Evolutionary conservation across 1,284 basidiomycete genomes (phyloP), one percentile per base, ranked within the genome.

Genomic region (Ceratobasidium sp.): DNA sequence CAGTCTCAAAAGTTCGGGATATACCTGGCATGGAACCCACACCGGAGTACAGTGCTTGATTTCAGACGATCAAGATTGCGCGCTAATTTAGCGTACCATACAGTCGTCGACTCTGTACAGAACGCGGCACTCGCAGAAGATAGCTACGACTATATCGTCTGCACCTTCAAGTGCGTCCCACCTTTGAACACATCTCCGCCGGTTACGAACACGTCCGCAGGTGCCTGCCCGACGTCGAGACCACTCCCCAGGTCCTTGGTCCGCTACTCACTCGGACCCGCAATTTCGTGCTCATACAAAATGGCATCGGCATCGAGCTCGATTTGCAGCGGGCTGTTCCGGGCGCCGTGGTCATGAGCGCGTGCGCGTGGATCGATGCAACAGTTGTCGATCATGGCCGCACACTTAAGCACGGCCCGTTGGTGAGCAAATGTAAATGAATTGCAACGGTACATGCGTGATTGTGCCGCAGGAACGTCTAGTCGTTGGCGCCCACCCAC

Each of bases 241-340:
- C 78, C 12, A 82, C 81, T 16, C 76, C 80, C 9, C 54, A 75
- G 5, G 73, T 82, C 8, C 77, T 81, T 38, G 69, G 73, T 8
- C 80, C 81, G 0, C 72, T 82, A 0, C 73, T 82, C 14, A 14
- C 54, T 33, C 53, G 73, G 16, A 72, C 75, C 12, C 76, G 77
- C 14, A 71, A 79, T 5, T 79, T 82, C 71, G 79, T 82, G 9
- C 77, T 82, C 18, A 77, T 82, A 46, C 80, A 82, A 75, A 83
- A 83, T 74, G 82, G 82, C 4, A 79, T 83, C 64, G 82, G 81
- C 3, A 81, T 83, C 51, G 80, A 83, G 69, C 78, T 79, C 66
- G 81, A 79, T 46, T 76, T 83, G 14, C 77, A 78, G 48, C 73
- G 74, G 0, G 77, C 78, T n/a, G 77, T 75, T 25, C 79, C 79